phyloP scores from a whole-genome alignment of 805 yeast species.

The Lipomyces orientalis region DNA sequence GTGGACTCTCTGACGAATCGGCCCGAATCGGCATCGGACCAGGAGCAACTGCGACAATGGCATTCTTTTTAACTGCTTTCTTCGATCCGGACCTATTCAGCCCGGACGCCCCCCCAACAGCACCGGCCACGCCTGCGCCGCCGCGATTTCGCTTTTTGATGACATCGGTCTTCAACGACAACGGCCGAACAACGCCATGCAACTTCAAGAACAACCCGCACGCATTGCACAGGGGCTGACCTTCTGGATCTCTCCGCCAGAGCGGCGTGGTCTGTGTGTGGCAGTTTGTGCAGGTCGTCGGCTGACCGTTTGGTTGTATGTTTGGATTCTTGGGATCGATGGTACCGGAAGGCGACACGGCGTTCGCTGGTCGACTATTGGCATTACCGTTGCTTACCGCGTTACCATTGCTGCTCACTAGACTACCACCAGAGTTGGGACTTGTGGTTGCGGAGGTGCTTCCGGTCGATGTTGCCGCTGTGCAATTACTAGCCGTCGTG shows the following conservation, averaged over 20 bases:
- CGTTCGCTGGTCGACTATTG: slow-evolving; percentile 10
- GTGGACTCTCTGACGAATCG: neutral
- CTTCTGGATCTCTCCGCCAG: slow-evolving; percentile 93
- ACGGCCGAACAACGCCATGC: slow-evolving; percentile 94
- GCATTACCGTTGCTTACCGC: neutral
- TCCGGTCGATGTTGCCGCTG: slow-evolving; percentile 19
- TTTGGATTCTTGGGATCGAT: slow-evolving; percentile 28
- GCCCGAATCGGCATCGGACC: slow-evolving; percentile 5
- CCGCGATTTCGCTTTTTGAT: slow-evolving; percentile 88
- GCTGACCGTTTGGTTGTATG: slow-evolving; percentile 28
- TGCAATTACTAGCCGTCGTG: slow-evolving; percentile 14
- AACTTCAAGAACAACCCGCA: slow-evolving; percentile 91
- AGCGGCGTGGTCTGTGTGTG: slow-evolving; percentile 90
- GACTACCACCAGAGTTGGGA: slow-evolving; percentile 15
- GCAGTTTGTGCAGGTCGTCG: slow-evolving; percentile 61
- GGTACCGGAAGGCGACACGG: slow-evolving; percentile 11
- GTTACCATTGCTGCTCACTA: slow-evolving; percentile 7
- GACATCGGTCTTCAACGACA: slow-evolving; percentile 88
- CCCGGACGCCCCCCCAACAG: slow-evolving; percentile 7
- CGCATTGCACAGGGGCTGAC: slow-evolving; percentile 93
- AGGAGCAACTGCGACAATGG: slow-evolving; percentile 22
- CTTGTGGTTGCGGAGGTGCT: slow-evolving; percentile 18
- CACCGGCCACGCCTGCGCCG: slow-evolving; percentile 35
- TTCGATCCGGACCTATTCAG: slow-evolving; percentile 25
- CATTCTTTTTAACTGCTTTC: slow-evolving; percentile 28